A percentile compares a stretch with the other conserved stretches of the same genome.
Conservation (phyloP, 2,329 filamentous ascomycete genomes). For the Moelleriella libera region DNA sequence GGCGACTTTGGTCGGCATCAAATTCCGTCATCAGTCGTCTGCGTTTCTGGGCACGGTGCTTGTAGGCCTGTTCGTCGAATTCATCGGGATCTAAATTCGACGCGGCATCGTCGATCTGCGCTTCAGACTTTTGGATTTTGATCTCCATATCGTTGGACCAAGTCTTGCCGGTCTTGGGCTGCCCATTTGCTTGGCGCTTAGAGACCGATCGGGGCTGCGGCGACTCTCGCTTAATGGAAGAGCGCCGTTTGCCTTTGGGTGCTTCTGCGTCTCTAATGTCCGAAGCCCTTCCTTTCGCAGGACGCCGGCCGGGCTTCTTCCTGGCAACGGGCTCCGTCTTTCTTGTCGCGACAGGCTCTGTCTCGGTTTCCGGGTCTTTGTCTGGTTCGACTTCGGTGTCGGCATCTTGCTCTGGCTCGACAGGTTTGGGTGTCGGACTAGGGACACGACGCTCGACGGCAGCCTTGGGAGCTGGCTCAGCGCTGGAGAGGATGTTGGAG, state of each 20-base stretch:
- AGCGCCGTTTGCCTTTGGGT: slow-evolving; percentile 34
- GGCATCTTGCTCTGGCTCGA: slow-evolving; percentile 6
- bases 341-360: slow-evolving; percentile 14
- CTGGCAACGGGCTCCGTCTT: slow-evolving; percentile 14
- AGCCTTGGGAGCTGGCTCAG: slow-evolving; percentile 48
- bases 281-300: slow-evolving; percentile 35
- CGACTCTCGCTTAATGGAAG: slow-evolving; percentile 34
- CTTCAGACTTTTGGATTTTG: slow-evolving; percentile 23
- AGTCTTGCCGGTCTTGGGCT: slow-evolving; percentile 46
- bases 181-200: slow-evolving; percentile 47
- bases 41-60: slow-evolving; percentile 51
- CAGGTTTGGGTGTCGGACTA: slow-evolving; percentile 19
- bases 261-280: slow-evolving; percentile 35
- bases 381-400: neutral
- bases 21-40: slow-evolving; percentile 47
- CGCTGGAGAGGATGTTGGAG: slow-evolving; percentile 79
- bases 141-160: slow-evolving; percentile 38
- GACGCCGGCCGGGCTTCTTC: slow-evolving; percentile 18
- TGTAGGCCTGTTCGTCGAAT: slow-evolving; percentile 30
- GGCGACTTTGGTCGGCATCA: slow-evolving; percentile 52
- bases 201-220: slow-evolving; percentile 31
- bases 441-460: slow-evolving; percentile 27
- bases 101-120: slow-evolving; percentile 31
- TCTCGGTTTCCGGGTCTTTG: slow-evolving; percentile 12
- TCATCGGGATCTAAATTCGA: slow-evolving; percentile 27